Conservation (phyloP, 495 filamentous ascomycete species). For the Aspergillus indologenus region DNA sequence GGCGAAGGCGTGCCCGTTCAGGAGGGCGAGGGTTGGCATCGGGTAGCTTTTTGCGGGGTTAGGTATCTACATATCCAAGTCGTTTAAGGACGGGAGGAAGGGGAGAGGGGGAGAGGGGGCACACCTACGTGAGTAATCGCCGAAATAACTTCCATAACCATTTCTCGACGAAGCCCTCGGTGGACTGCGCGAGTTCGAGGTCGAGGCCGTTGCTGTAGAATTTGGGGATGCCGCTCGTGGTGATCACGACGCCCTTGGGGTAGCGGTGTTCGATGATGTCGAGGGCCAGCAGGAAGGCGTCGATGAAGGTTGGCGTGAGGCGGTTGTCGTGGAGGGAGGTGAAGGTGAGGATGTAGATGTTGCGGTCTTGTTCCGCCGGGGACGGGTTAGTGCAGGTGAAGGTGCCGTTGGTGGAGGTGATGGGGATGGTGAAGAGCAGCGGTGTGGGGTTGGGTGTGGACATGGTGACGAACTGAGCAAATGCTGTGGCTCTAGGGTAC, state of each 20-base stretch:
- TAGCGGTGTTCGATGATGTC: conserved; percentile 68
- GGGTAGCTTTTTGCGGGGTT: conserved; percentile 49
- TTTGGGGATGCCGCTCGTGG: conserved; percentile 68
- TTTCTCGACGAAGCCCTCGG: conserved; percentile 51
- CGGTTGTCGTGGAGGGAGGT: conserved; percentile 69
- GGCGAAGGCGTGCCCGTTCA: conserved; percentile 82
- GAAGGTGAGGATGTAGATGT: conserved; percentile 72
- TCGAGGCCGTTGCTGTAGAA: conserved; percentile 84
- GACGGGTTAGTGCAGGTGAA: conserved; percentile 57
- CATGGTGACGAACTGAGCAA: background rate
- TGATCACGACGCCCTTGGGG: conserved; percentile 67
- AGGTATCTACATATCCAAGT: too few relatives aligned
- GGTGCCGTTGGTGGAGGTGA: conserved; percentile 45
- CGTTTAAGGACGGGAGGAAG: background rate
- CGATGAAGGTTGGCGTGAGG: conserved; percentile 63
- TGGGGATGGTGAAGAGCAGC: conserved; percentile 44
- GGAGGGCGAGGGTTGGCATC: conserved; percentile 75
- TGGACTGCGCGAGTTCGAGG: conserved; percentile 51
- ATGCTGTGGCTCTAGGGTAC: too few relatives aligned
- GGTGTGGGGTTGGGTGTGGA: conserved; percentile 21
- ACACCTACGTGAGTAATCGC: conserved; percentile 57
- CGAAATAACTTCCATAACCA: conserved; percentile 57
- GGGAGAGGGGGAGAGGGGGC: background rate
- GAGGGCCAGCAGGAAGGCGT: conserved; percentile 63
- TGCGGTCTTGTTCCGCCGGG: conserved; percentile 29